A percentile compares a stretch with the other conserved stretches of the same genome.
Evolutionary conservation across 192 early-diverging fungal species (phyloP).

Genomic region (Phycomyces blakesleeanus): DNA sequence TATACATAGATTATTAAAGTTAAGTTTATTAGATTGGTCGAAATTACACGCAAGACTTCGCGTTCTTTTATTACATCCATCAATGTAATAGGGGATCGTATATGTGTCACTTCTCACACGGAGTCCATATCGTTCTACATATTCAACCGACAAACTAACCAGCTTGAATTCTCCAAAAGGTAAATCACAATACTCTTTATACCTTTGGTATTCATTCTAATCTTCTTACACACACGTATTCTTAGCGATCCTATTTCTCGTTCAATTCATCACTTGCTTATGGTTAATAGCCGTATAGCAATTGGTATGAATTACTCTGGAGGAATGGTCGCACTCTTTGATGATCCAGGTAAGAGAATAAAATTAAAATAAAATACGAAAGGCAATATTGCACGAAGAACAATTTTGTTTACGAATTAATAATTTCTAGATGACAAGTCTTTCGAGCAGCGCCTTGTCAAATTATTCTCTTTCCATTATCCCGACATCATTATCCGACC

Average conservation of each 20-base stretch:
- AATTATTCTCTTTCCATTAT: constrained; percentile 21
- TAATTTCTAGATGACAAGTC: not conserved
- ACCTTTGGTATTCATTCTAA: too few relatives aligned
- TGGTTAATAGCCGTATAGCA: constrained; percentile 1
- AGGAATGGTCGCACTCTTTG: constrained; percentile 7
- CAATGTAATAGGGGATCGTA: not conserved
- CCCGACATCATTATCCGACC: constrained; percentile 20
- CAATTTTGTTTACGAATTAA: too few relatives aligned
- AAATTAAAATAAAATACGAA: too few relatives aligned
- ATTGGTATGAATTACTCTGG: constrained; percentile 8
- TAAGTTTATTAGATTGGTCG: constrained; percentile 12
- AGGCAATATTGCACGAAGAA: too few relatives aligned
- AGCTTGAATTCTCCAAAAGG: constrained; percentile 16
- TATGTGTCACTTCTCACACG: constrained; percentile 19
- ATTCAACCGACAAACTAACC: constrained; percentile 8
- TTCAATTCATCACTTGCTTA: constrained; percentile 9
- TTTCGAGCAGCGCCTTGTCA: constrained; percentile 10
- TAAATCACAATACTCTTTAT: not conserved
- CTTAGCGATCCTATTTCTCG: constrained; percentile 15
- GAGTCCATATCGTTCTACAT: constrained; percentile 25
- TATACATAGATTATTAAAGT: too few relatives aligned
- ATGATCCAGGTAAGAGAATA: not conserved
- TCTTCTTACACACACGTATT: not conserved
- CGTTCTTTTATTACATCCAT: constrained; percentile 28
- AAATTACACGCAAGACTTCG: constrained; percentile 15